Conservation (phyloP, 2,329 filamentous ascomycete species). For the Xylariaceae sp. region DNA sequence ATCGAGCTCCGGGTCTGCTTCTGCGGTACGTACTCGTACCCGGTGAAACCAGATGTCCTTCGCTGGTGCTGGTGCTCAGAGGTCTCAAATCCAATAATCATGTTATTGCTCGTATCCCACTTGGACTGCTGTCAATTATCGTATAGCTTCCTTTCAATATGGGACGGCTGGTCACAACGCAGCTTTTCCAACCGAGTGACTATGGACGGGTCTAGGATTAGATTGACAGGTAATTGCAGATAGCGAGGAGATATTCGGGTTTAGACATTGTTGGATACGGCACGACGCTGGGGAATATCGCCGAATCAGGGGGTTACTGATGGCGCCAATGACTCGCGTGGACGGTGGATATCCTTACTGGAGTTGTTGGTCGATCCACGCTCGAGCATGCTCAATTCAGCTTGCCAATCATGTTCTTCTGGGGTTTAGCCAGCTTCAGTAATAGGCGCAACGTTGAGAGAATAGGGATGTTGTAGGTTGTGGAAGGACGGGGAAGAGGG, state of each 20-base stretch:
- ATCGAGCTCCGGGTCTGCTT: neutral
- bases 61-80: neutral
- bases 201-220: neutral
- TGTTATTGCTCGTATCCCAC: neutral
- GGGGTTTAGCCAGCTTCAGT: neutral
- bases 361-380: neutral
- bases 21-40: neutral
- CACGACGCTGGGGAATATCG: neutral
- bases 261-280: neutral
- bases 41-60: neutral
- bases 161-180: neutral
- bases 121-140: neutral
- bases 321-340: neutral
- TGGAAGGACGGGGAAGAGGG: neutral
- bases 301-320: neutral
- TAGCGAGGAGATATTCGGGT: neutral
- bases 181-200: neutral
- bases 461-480: neutral
- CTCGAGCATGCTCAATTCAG: neutral
- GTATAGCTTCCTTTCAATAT: neutral
- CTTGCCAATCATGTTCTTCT: neutral
- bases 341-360: neutral
- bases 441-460: neutral
- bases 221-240: neutral
- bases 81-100: neutral